Evolutionary conservation across 1,284 basidiomycete species (phyloP).

Genomic region (Irpex lacteus): DNA sequence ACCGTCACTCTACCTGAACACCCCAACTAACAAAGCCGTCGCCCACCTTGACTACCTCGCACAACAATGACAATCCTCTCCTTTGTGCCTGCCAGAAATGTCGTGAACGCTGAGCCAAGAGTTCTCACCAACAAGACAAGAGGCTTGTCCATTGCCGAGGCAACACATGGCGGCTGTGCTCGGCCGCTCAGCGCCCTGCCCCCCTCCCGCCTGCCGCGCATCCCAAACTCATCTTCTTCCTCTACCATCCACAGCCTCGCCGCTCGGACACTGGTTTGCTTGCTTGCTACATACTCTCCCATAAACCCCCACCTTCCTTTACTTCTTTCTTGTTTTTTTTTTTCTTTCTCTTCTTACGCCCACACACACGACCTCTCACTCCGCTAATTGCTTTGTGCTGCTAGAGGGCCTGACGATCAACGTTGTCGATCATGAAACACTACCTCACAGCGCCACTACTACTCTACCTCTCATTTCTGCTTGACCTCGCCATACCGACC

Average conservation of each 20-base stretch:
- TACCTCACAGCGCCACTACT: conserved; percentile 23
- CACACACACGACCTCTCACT: neutral
- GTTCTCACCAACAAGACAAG: neutral
- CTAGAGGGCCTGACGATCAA: neutral
- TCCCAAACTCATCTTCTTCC: neutral
- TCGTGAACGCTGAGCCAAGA: neutral
- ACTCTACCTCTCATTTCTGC: conserved; percentile 26
- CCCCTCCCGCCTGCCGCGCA: neutral
- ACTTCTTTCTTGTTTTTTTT: conserved; percentile 3
- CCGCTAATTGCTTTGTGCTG: neutral
- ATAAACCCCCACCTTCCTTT: neutral
- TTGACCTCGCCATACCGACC: conserved; percentile 20
- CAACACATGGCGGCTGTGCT: neutral
- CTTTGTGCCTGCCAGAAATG: neutral
- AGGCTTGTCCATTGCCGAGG: neutral
- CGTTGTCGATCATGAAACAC: conserved; percentile 18
- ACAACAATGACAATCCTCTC: neutral
- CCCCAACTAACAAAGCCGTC: neutral
- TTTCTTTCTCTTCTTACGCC: neutral
- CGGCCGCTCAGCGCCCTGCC: neutral
- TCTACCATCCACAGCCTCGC: neutral
- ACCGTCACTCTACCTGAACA: neutral
- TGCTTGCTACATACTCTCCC: neutral
- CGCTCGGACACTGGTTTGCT: neutral
- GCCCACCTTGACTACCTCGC: neutral